These are phyloP conservation scores for Phaeotremella skinneri DNA, from an alignment of 768 basidiomycete species.

Conservation along the genomic window DNA sequence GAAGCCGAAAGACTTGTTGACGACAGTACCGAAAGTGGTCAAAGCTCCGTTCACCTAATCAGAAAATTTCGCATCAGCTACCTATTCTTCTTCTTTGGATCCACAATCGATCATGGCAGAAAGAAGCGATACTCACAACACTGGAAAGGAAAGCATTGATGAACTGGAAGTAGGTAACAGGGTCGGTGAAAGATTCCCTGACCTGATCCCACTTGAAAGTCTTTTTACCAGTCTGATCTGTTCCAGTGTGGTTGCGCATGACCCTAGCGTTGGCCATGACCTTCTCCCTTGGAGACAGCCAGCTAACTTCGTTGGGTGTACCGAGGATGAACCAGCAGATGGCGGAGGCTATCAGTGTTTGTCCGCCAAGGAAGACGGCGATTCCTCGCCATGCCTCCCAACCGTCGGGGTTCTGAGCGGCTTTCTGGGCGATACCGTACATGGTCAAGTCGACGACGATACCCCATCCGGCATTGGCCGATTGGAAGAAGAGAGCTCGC, in stretches of 20 bases:
- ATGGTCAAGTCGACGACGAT: slow-evolving; percentile 26
- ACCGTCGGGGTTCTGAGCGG: slow-evolving; percentile 17
- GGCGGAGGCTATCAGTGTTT: slow-evolving; percentile 15
- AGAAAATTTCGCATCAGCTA: neutral
- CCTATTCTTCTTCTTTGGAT: too few species aligned
- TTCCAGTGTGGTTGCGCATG: slow-evolving; percentile 23
- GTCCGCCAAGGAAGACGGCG: slow-evolving; percentile 24
- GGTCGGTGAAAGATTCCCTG: slow-evolving; percentile 25
- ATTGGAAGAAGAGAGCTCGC: slow-evolving; percentile 30
- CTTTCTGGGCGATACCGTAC: slow-evolving; percentile 26
- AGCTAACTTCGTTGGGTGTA: slow-evolving; percentile 29
- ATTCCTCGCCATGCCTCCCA: slow-evolving; percentile 25
- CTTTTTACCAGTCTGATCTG: slow-evolving; percentile 16
- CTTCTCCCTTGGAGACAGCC: slow-evolving; percentile 27
- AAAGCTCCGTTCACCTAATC: slow-evolving; percentile 19
- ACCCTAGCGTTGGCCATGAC: slow-evolving; percentile 26
- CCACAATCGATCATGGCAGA: too few species aligned
- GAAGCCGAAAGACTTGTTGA: slow-evolving; percentile 13
- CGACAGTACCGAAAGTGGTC: slow-evolving; percentile 22
- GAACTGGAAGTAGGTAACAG: slow-evolving; percentile 24
- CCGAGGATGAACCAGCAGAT: slow-evolving; percentile 29
- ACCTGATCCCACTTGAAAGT: slow-evolving; percentile 25
- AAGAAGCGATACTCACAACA: neutral
- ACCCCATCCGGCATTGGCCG: slow-evolving; percentile 32
- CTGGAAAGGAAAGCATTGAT: slow-evolving; percentile 14